These are phyloP conservation scores for Agaricus sinodeliciosus DNA, from an alignment of 768 basidiomycete genomes.

Conservation along the genomic window DNA sequence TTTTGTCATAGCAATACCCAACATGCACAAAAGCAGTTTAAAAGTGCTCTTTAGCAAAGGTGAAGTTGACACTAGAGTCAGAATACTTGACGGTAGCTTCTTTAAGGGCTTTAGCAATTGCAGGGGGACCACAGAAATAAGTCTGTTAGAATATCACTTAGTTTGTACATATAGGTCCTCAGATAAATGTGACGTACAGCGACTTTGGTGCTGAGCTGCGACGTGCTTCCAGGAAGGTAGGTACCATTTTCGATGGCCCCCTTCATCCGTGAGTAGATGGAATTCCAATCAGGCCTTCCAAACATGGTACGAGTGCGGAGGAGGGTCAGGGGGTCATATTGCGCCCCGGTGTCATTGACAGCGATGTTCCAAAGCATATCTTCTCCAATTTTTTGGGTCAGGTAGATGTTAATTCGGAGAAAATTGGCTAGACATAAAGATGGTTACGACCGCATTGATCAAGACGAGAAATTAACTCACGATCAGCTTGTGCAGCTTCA, in stretches of 20 bases:
- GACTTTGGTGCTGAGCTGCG: constrained; percentile 78
- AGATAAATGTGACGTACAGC: constrained; percentile 44
- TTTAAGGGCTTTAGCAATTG: constrained; percentile 71
- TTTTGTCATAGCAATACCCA: not conserved
- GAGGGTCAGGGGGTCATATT: constrained; percentile 85
- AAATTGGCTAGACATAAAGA: constrained; percentile 60
- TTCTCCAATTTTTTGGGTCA: constrained; percentile 80
- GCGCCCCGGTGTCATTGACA: constrained; percentile 78
- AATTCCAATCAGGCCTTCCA: constrained; percentile 86
- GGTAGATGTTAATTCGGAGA: constrained; percentile 85
- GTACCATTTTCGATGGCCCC: constrained; percentile 76
- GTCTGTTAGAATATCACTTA: constrained; percentile 38
- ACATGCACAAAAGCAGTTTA: not conserved
- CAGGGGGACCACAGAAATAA: constrained; percentile 83
- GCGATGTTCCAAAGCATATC: constrained; percentile 92
- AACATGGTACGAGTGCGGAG: constrained; percentile 87
- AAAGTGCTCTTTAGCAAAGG: constrained; percentile 65
- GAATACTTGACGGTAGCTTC: constrained; percentile 55
- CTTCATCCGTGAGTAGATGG: constrained; percentile 69
- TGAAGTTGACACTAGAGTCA: constrained; percentile 57
- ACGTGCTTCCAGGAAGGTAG: constrained; percentile 73
- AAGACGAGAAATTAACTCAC: constrained; percentile 39
- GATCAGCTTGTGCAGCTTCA: constrained; percentile 83
- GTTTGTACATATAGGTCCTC: too few species aligned
- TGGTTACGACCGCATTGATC: constrained; percentile 11